These are phyloP conservation scores for Tricholoma saponaceum DNA, from an alignment of 768 basidiomycete species.

Conservation along the genomic window DNA sequence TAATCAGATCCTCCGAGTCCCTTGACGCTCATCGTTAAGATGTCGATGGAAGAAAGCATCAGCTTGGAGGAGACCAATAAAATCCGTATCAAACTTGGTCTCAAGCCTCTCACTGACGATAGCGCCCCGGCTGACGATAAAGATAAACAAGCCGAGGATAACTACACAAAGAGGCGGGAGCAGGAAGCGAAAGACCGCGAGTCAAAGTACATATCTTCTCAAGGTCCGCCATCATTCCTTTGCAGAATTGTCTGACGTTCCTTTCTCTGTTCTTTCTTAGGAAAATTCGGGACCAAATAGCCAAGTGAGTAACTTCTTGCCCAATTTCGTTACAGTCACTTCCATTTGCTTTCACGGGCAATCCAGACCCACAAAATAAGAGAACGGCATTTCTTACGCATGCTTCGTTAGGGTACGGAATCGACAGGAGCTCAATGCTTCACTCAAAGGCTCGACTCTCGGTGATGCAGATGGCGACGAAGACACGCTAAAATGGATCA, in stretches of 20 bases:
- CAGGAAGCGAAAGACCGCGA: slow-evolving; percentile 67
- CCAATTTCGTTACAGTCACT: slow-evolving; percentile 31
- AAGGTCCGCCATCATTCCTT: slow-evolving; percentile 3
- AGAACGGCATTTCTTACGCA: slow-evolving; percentile 38
- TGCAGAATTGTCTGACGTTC: slow-evolving; percentile 22
- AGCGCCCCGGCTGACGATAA: slow-evolving; percentile 62
- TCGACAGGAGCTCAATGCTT: slow-evolving; percentile 85
- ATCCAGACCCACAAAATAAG: slow-evolving; percentile 30
- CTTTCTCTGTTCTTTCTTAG: slow-evolving; percentile 34
- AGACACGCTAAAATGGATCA: slow-evolving; percentile 87
- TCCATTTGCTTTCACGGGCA: slow-evolving; percentile 42
- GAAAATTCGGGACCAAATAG: slow-evolving; percentile 69
- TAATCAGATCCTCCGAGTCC: slow-evolving; percentile 12
- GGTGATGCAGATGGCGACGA: slow-evolving; percentile 84
- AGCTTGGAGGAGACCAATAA: slow-evolving; percentile 95
- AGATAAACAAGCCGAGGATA: slow-evolving; percentile 83
- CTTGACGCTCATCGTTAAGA: slow-evolving; percentile 21
- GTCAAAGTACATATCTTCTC: slow-evolving; percentile 57
- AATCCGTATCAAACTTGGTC: slow-evolving; percentile 89
- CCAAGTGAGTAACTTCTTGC: slow-evolving; percentile 72
- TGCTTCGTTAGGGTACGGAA: slow-evolving; percentile 78
- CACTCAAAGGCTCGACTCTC: slow-evolving; percentile 89
- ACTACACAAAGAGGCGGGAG: slow-evolving; percentile 74
- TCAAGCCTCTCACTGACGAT: slow-evolving; percentile 90
- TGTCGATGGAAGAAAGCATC: slow-evolving; percentile 83